A percentile compares a stretch with the other conserved stretches of the same genome.
Conservation (phyloP, 2,329 filamentous ascomycete species). For the Sarocladium oryzae region DNA sequence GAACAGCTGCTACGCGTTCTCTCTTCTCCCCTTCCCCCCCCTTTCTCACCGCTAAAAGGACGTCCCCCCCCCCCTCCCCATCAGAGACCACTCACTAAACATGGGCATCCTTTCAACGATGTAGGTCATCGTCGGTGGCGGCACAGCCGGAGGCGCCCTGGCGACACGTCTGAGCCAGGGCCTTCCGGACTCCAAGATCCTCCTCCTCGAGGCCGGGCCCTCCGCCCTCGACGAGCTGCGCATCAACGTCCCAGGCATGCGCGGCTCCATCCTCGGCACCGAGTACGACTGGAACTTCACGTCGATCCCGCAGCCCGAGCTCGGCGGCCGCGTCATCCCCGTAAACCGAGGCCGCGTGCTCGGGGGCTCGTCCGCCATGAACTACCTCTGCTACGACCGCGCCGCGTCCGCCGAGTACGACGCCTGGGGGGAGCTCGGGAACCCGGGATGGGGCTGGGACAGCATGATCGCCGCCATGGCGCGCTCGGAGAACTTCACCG, state of each 20-base stretch:
- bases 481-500: slow-evolving; percentile 23
- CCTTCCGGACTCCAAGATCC: slow-evolving; percentile 22
- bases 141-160: slow-evolving; percentile 26
- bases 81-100: too few relatives aligned
- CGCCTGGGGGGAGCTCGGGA: slow-evolving; percentile 30
- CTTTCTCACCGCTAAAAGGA: too few relatives aligned
- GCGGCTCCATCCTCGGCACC: slow-evolving; percentile 21
- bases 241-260: slow-evolving; percentile 26
- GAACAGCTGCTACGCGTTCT: too few relatives aligned
- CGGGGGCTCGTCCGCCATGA: slow-evolving; percentile 40
- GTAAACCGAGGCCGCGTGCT: slow-evolving; percentile 42
- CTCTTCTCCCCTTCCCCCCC: neutral
- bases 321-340: slow-evolving; percentile 31
- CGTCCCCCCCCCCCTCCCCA: too few relatives aligned
- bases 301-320: slow-evolving; percentile 31
- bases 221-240: slow-evolving; percentile 21
- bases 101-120: neutral
- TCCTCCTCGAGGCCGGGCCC: slow-evolving; percentile 24
- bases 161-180: slow-evolving; percentile 25
- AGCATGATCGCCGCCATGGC: slow-evolving; percentile 27
- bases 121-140: slow-evolving; percentile 27
- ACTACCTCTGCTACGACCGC: slow-evolving; percentile 35
- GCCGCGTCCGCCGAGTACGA: slow-evolving; percentile 29
- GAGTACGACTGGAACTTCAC: slow-evolving; percentile 37
- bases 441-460: slow-evolving; percentile 29